phyloP scores from a whole-genome alignment of 2,329 filamentous ascomycete genomes.

The Keithomyces neogunnii region DNA sequence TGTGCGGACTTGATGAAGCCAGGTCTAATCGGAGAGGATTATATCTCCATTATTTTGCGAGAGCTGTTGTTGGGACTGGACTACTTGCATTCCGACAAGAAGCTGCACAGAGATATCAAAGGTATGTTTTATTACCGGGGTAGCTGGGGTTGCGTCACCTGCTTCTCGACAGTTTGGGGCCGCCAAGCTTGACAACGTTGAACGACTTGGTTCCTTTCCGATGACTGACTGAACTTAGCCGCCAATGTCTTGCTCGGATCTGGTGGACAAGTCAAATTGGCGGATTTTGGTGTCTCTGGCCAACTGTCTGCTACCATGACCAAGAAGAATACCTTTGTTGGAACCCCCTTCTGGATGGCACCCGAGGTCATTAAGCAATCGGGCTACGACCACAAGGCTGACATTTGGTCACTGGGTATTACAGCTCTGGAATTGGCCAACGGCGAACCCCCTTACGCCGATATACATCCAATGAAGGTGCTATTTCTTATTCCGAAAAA shows the following conservation, averaged over 20 bases:
- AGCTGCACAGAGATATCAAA: constrained; percentile 94
- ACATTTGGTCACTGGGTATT: constrained; percentile 95
- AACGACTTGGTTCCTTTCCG: not conserved
- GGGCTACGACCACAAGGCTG: constrained; percentile 94
- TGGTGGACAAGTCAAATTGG: constrained; percentile 92
- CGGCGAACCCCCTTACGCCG: constrained; percentile 88
- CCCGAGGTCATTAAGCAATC: constrained; percentile 98
- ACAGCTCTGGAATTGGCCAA: constrained; percentile 87
- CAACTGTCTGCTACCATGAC: constrained; percentile 97
- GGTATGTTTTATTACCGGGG: constrained; percentile 40
- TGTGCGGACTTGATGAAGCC: constrained; percentile 95
- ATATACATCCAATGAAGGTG: constrained; percentile 98
- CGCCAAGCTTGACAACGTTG: too few relatives aligned
- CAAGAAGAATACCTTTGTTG: constrained; percentile 98
- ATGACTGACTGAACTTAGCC: constrained; percentile 40
- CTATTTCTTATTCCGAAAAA: constrained; percentile 96
- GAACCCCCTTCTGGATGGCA: constrained; percentile 99
- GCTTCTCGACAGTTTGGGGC: too few relatives aligned
- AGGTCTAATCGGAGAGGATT: constrained; percentile 82
- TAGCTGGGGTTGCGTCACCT: not conserved
- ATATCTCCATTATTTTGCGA: constrained; percentile 90
- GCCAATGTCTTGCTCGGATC: constrained; percentile 86
- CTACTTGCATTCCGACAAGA: constrained; percentile 91
- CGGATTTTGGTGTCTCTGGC: constrained; percentile 94
- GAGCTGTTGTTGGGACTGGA: constrained; percentile 85